These are phyloP conservation scores for Candida gorgasii DNA, from an alignment of 805 yeast genomes.

Conservation along the genomic window DNA sequence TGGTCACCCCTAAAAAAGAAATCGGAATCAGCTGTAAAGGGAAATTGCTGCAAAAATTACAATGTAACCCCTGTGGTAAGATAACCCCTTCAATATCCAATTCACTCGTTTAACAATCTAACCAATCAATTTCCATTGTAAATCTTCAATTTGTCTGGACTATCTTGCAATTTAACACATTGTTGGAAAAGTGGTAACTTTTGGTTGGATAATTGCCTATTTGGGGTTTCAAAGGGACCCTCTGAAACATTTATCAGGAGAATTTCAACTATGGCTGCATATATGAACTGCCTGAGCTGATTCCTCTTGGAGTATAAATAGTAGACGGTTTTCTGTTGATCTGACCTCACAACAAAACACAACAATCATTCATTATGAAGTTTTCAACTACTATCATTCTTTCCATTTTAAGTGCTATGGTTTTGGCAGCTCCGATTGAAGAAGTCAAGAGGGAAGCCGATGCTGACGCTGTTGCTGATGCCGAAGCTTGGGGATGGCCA, in stretches of 20 bases:
- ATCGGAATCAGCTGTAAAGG: background rate
- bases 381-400: slow-evolving; percentile 15
- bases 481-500: slow-evolving; percentile 17
- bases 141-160: background rate
- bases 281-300: background rate
- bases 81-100: background rate
- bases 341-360: slow-evolving; percentile 1
- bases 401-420: slow-evolving; percentile 12
- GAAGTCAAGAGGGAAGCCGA: slow-evolving; percentile 12
- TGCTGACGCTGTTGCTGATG: slow-evolving; percentile 18
- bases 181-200: background rate
- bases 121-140: background rate
- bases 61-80: background rate
- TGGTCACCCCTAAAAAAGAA: background rate
- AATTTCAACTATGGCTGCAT: background rate
- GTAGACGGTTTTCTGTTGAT: too few relatives aligned
- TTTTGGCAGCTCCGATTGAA: slow-evolving; percentile 16
- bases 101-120: background rate
- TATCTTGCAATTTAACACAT: background rate
- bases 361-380: slow-evolving; percentile 12
- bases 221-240: slow-evolving; percentile 15
- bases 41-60: background rate
- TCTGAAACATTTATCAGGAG: slow-evolving; percentile 3
- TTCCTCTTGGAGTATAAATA: too few relatives aligned
- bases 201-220: slow-evolving; percentile 11